Evolutionary conservation across 2,329 filamentous ascomycete genomes (phyloP).

Genomic region (Scedosporium minutisporum): DNA sequence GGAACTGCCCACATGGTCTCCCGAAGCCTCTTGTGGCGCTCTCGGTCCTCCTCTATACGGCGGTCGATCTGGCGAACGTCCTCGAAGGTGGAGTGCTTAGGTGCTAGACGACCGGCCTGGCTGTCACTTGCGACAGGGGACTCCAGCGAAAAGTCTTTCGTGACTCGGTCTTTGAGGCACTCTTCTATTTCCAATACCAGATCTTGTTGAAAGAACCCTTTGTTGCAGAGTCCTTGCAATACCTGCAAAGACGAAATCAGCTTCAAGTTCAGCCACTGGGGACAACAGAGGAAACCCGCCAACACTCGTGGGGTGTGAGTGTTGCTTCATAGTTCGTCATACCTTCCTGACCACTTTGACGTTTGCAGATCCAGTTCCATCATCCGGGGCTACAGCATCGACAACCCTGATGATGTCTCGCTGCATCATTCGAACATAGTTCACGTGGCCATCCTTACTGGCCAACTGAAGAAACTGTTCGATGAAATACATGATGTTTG

Average conservation of each 20-base stretch:
- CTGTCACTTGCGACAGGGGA: constrained; percentile 28
- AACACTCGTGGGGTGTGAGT: neutral
- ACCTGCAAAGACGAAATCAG: constrained; percentile 1
- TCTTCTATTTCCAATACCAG: constrained; percentile 74
- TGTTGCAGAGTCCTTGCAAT: constrained; percentile 21
- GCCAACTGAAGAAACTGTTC: constrained; percentile 88
- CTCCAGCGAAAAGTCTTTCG: constrained; percentile 42
- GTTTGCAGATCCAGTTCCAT: constrained; percentile 83
- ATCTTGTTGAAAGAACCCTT: constrained; percentile 63
- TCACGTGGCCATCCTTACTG: constrained; percentile 58
- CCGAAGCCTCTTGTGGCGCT: constrained; percentile 81
- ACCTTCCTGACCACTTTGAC: constrained; percentile 86
- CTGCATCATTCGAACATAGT: constrained; percentile 87
- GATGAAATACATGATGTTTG: constrained; percentile 99
- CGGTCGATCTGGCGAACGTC: constrained; percentile 91
- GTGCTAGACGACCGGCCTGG: neutral
- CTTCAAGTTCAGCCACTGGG: neutral
- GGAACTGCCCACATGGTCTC: constrained; percentile 91
- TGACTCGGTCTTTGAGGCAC: constrained; percentile 70
- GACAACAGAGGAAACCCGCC: neutral
- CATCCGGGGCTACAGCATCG: constrained; percentile 79
- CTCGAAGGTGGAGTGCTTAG: constrained; percentile 23
- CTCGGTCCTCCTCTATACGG: constrained; percentile 90
- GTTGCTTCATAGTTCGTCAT: constrained; percentile 14
- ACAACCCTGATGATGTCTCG: constrained; percentile 86